Evolutionary conservation across 2,329 filamentous ascomycete genomes (phyloP), one percentile per base, ranked within the genome.

Genomic region (Fusarium tanahbumbuense): DNA sequence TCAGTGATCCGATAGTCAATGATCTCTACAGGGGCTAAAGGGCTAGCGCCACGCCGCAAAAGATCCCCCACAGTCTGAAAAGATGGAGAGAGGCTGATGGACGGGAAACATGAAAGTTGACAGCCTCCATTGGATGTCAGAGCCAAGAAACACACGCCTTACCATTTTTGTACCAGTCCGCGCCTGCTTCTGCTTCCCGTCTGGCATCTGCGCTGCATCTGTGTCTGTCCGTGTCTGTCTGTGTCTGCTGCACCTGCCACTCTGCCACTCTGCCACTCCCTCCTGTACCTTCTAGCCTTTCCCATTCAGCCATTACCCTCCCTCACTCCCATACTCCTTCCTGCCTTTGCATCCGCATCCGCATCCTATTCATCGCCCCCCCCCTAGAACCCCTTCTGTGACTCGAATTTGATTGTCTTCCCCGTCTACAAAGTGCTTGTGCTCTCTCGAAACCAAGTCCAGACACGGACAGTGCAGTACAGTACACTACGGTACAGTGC

Each of bases 181-280:
- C 48, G 30, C 28, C 48, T 44, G 44, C 49, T 25, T 37, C 22
- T 22, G 25, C 30, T 23, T 30, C 30, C 15, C 34, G 18, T 12
- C 10, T 12, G 34, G 34, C 18, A 37, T 37, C 34, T 37, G 34
- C 34, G 34, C 34, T 37, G 34, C 34, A n/a, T n/a, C 34, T 37
- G 34, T 37, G 34, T 10, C 34, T 37, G 34, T 37, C 20, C 20
- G 23, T 28, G 11, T 27, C 20, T 20, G 27, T 22, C 46, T n/a
- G n/a, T n/a, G n/a, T 27, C 46, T 11, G 13, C 22, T 37, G 22
- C 32, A 34, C 25, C 49, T 69, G 61, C 60, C 66, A 68, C 66
- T 72, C 66, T 69, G 61, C 60, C 66, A 67, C 66, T 71, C 66
- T 69, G 61, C 60, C 66, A 68, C 66, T 72, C 66, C 68, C 68